A percentile compares a stretch with the other conserved stretches of the same genome.
Evolutionary conservation across 2,329 filamentous ascomycete genomes (phyloP).

Genomic region (Corniculantispora saksenae): DNA sequence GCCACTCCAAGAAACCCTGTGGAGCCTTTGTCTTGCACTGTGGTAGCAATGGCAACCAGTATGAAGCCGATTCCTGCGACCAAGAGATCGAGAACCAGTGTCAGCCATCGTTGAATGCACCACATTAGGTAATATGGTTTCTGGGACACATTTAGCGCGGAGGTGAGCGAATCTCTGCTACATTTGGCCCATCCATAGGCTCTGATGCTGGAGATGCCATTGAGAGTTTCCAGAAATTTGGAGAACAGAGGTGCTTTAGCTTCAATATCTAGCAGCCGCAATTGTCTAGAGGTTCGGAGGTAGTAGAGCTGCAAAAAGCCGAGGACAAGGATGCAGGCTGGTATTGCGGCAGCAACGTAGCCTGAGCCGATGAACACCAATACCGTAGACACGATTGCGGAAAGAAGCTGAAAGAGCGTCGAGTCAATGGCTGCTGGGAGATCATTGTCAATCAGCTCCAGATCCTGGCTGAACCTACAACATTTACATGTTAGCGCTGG

Average conservation of each 20-base stretch:
- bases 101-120: slow-evolving; percentile 95
- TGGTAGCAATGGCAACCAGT: slow-evolving; percentile 85
- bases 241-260: slow-evolving; percentile 95
- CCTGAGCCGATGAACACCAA: slow-evolving; percentile 88
- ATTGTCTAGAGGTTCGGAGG: slow-evolving; percentile 85
- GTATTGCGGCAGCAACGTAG: slow-evolving; percentile 82
- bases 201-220: slow-evolving; percentile 93
- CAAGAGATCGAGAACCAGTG: slow-evolving; percentile 85
- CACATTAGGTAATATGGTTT: slow-evolving; percentile 95
- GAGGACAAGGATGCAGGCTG: slow-evolving; percentile 81
- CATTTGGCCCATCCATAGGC: slow-evolving; percentile 92
- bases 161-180: slow-evolving; percentile 89
- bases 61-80: slow-evolving; percentile 93
- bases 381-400: slow-evolving; percentile 79
- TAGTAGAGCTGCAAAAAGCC: no score
- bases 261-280: slow-evolving; percentile 92
- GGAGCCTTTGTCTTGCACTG: slow-evolving; percentile 80
- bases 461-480: slow-evolving; percentile 98
- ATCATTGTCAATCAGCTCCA: slow-evolving; percentile 93
- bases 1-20: slow-evolving; percentile 91
- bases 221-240: slow-evolving; percentile 94
- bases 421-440: slow-evolving; percentile 88
- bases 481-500: slow-evolving; percentile 96
- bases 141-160: slow-evolving; percentile 84
- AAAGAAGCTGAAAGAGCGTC: slow-evolving; percentile 64